These are phyloP conservation scores for Aspergillus transmontanensis DNA, from an alignment of 2,329 filamentous ascomycete genomes.

Conservation along the genomic window DNA sequence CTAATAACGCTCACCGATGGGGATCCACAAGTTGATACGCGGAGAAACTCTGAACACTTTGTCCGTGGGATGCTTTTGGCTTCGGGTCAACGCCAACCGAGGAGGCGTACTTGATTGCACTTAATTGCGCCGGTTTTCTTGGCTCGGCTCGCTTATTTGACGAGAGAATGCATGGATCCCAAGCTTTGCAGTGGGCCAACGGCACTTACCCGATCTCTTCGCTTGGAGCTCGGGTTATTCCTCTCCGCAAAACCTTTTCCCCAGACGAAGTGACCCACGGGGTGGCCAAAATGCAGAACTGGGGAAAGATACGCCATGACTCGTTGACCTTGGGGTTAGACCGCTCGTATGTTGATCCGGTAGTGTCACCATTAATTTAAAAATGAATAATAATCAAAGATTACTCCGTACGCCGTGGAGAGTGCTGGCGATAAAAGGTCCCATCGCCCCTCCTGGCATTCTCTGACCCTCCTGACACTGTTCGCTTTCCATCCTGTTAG, in stretches of 20 bases:
- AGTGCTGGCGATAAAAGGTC: background rate
- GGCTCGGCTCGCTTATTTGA: background rate
- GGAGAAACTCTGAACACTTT: constrained; percentile 9
- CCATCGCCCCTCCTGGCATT: background rate
- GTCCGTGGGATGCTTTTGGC: constrained; percentile 11
- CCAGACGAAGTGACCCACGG: background rate
- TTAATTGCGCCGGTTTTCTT: background rate
- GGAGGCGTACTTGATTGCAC: background rate
- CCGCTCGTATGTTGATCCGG: background rate
- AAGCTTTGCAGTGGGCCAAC: background rate
- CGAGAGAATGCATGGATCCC: background rate
- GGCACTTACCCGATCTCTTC: background rate
- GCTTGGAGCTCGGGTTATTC: background rate
- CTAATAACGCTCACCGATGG: constrained; percentile 7
- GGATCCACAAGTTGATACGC: constrained; percentile 13
- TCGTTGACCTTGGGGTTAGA: background rate
- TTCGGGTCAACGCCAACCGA: constrained; percentile 12
- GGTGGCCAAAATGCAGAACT: background rate
- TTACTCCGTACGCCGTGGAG: background rate
- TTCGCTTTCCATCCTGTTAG: background rate
- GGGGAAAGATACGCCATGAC: constrained; percentile 1
- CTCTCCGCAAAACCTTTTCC: background rate
- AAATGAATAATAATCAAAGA: background rate
- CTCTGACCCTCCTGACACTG: background rate
- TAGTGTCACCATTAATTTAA: background rate